Evolutionary conservation across 2,329 filamentous ascomycete species (phyloP), one percentile per base, ranked within the genome.

Genomic region (Beauveria varroae): DNA sequence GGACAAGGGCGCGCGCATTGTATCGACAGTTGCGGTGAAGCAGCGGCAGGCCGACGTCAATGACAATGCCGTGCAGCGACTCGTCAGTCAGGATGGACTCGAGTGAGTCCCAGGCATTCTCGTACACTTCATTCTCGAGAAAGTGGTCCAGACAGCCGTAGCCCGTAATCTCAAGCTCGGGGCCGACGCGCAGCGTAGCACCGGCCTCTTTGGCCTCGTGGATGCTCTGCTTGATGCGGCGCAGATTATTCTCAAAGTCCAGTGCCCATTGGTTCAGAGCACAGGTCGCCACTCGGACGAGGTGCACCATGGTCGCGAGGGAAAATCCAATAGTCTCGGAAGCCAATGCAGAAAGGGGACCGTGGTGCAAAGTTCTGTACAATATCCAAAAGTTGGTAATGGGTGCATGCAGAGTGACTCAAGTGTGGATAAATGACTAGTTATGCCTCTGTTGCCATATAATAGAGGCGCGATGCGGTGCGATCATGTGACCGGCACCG

Each of bases 181-280:
- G 84, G 3, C 84, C 83, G 2, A 82, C 79, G 57, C 86, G 79
- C n/a, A 89, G 72, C 10, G 78, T 81, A n/a, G 86, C 86, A 28
- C 85, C 83, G 3, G 78, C 77, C 52, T 74, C 75, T 71, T 89
- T 89, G 20, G 87, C 85, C 28, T 74, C 66, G 41, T 73, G 76
- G 66, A 89, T 86, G 60, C 82, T 85, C 69, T 87, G 78, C 20
- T 86, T 79, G 64, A 90, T 89, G 20, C 87, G 78, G 54, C 80
- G 77, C 2, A 78, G 72, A 68, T 90, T 90, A 43, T 86, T 86
- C 64, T 82, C 77, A 66, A 83, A 88, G 68, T 88, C 86, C 8
- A 88, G 82, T 70, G 9, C 74, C 68, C 47, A 73, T 74, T 12
- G 71, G 68, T 20, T 61, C 8, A 74, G 62, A 18, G 73, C 73